Evolutionary conservation across 2,329 filamentous ascomycete genomes (phyloP).

Genomic region (Beauveria caledonica): DNA sequence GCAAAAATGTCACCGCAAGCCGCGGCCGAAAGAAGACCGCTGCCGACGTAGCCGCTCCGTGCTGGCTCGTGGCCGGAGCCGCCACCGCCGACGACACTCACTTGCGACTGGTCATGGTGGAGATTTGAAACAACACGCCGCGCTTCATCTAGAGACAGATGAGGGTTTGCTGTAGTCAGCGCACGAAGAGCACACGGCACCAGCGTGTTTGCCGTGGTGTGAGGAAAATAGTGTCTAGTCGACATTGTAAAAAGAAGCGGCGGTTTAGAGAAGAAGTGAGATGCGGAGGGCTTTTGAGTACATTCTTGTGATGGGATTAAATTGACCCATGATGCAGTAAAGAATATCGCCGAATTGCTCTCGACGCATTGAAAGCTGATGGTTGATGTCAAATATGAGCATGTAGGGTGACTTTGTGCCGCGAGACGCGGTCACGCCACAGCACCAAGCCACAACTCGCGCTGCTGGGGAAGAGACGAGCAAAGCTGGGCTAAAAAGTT

Average conservation of each 20-base stretch:
- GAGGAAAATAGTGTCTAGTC: slow-evolving; percentile 16
- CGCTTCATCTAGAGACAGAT: slow-evolving; percentile 38
- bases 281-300: no score
- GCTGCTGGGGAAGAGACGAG: no score
- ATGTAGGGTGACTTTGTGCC: neutral
- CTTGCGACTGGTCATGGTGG: slow-evolving; percentile 32
- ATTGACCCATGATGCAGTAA: no score
- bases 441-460: neutral
- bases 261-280: neutral
- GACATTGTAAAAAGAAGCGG: slow-evolving; percentile 8
- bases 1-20: slow-evolving; percentile 57
- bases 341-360: neutral
- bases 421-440: neutral
- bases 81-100: slow-evolving; percentile 44
- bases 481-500: no score
- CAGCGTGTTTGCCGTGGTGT: slow-evolving; percentile 17
- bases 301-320: no score
- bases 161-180: slow-evolving; percentile 31
- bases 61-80: slow-evolving; percentile 55
- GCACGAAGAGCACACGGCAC: slow-evolving; percentile 19
- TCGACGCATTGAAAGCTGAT: neutral
- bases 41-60: slow-evolving; percentile 56
- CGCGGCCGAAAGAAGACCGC: slow-evolving; percentile 50
- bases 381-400: neutral
- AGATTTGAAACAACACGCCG: slow-evolving; percentile 46